Conservation (phyloP, 495 filamentous ascomycete species). For the Daldinia caldariorum region DNA sequence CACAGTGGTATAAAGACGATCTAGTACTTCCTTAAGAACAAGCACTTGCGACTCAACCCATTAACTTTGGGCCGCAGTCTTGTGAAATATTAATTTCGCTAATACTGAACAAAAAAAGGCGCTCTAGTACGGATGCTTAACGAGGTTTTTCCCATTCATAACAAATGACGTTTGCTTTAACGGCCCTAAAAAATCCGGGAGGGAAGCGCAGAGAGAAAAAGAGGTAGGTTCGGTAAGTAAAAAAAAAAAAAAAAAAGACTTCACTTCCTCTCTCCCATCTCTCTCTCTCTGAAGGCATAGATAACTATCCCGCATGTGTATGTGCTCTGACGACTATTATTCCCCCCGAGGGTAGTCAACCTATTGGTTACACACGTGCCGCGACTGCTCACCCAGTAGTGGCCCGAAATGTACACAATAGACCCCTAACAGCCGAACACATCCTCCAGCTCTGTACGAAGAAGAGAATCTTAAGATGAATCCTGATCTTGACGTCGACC, state of each 20-base stretch:
- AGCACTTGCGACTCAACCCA: neutral
- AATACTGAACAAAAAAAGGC: constrained; percentile 2
- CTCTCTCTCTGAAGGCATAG: constrained; percentile 18
- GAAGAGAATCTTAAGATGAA: constrained; percentile 20
- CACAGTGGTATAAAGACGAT: neutral
- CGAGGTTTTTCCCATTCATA: constrained; percentile 11
- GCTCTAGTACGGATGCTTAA: constrained; percentile 12
- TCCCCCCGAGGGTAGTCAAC: constrained; percentile 1
- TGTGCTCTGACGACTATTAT: constrained; percentile 4
- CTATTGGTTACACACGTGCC: constrained; percentile 25
- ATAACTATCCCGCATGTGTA: neutral
- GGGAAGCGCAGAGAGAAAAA: neutral
- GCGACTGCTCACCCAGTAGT: constrained; percentile 40
- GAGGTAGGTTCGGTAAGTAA: too few relatives aligned
- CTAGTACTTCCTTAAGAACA: neutral
- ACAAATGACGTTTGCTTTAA: constrained; percentile 6
- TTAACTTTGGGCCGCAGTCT: neutral
- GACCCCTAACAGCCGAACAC: constrained; percentile 14
- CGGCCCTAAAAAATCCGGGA: constrained; percentile 12
- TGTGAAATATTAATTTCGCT: constrained; percentile 4
- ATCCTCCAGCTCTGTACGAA: constrained; percentile 17
- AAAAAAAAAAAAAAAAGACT: neutral
- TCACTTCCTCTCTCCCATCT: constrained; percentile 3
- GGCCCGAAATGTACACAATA: constrained; percentile 24
- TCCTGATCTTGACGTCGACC: constrained; percentile 7